Percentiles rank a stretch among this genome's conserved stretches.
Conservation (phyloP, 129 eudicot species). For the Escallonia herrerae region DNA sequence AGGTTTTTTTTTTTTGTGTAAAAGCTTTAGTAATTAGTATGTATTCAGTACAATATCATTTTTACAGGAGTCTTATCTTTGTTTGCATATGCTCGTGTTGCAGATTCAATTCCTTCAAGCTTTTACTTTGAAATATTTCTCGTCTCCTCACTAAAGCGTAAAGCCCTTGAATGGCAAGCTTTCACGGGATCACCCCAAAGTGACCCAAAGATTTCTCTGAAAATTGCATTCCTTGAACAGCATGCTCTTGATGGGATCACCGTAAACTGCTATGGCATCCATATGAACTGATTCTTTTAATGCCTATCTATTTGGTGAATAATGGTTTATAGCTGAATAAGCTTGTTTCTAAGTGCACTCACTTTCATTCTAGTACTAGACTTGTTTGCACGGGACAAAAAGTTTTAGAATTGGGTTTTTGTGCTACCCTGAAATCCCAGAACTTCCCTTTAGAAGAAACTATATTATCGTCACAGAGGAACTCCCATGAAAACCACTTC, state of each 20-base stretch:
- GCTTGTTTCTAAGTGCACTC: not conserved
- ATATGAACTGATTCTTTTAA: not conserved
- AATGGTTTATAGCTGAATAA: not conserved
- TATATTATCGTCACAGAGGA: slow-evolving; percentile 63
- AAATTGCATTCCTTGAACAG: not conserved
- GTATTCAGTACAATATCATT: too few relatives aligned
- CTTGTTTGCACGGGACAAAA: slow-evolving; percentile 31
- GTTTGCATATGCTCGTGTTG: too few relatives aligned
- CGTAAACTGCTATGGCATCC: not conserved
- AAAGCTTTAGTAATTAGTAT: too few relatives aligned
- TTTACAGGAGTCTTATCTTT: too few relatives aligned
- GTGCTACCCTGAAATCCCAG: slow-evolving; percentile 56
- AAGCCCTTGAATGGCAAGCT: not conserved
- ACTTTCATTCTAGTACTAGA: not conserved
- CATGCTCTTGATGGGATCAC: not conserved
- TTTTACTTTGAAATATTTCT: not conserved
- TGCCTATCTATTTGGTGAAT: not conserved
- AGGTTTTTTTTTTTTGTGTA: too few relatives aligned
- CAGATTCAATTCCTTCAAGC: too few relatives aligned
- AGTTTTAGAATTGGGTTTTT: slow-evolving; percentile 26
- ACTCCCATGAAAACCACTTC: slow-evolving; percentile 94
- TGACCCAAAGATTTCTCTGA: not conserved
- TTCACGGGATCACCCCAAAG: not conserved
- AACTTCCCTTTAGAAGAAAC: slow-evolving; percentile 82
- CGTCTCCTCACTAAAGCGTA: not conserved